Percentiles rank a stretch among this genome's conserved stretches.
These are phyloP conservation scores for Dactylellina drechsleri DNA, from an alignment of 2,329 filamentous ascomycete genomes.

Conservation along the genomic window DNA sequence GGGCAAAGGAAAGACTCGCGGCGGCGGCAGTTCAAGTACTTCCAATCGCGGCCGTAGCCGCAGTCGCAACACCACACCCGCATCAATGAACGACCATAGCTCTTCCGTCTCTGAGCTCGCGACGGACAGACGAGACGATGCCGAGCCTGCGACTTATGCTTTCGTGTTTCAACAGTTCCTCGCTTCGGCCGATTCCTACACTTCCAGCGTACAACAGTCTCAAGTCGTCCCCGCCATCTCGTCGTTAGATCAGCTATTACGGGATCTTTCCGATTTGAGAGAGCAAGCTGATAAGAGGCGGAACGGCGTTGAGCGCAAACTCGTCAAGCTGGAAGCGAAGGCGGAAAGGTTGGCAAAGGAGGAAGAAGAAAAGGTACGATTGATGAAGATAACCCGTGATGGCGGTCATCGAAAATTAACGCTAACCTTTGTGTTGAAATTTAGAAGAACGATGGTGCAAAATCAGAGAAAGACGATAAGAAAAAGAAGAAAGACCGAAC, in stretches of 20 bases:
- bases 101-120: conserved; percentile 52
- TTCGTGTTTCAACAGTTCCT: conserved; percentile 50
- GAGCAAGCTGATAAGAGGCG: conserved; percentile 48
- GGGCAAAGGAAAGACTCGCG: conserved; percentile 53
- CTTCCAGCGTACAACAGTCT: conserved; percentile 27
- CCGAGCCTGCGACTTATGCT: conserved; percentile 45
- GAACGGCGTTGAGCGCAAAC: conserved; percentile 34
- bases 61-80: conserved; percentile 54
- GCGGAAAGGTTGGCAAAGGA: conserved; percentile 42
- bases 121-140: conserved; percentile 40
- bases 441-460: conserved; percentile 50
- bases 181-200: conserved; percentile 48
- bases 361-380: conserved; percentile 45
- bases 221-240: conserved; percentile 52
- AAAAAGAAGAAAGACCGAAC: conserved; percentile 56
- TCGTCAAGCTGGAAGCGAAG: conserved; percentile 42
- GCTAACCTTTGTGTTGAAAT: conserved; percentile 13
- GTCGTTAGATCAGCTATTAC: conserved; percentile 42
- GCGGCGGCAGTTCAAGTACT: conserved; percentile 51
- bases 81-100: conserved; percentile 53
- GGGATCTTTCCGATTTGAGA: conserved; percentile 47
- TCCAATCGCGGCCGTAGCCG: conserved; percentile 53
- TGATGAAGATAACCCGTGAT: neutral
- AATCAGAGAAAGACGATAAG: conserved; percentile 55
- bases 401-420: neutral